Conservation (phyloP, 352 stramenopile genomes). For the Bremia lactucae region DNA sequence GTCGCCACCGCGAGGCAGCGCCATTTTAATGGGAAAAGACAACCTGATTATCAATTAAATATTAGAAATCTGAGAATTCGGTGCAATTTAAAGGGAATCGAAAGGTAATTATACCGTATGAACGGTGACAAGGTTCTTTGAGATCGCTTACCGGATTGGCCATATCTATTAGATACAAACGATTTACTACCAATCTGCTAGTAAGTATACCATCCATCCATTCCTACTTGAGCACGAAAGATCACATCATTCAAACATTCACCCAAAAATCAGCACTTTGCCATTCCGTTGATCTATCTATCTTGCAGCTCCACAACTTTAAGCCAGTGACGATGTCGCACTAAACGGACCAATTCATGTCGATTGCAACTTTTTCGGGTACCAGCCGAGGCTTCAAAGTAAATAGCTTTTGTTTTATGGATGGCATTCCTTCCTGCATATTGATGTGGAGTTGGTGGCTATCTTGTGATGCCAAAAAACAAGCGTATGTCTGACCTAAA, state of each 20-base stretch:
- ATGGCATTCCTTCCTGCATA: background rate
- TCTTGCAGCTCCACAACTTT: no score
- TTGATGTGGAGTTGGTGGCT: background rate
- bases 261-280: background rate
- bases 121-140: no score
- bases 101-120: no score
- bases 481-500: conserved; percentile 83
- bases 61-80: background rate
- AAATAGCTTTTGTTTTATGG: conserved; percentile 1
- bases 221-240: no score
- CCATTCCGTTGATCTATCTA: conserved; percentile 1
- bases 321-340: conserved; percentile 69
- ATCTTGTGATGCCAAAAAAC: conserved; percentile 61
- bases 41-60: conserved; percentile 8
- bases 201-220: conserved; percentile 4
- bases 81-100: no score
- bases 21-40: no score
- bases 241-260: no score
- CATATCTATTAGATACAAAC: background rate
- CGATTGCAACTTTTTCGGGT: conserved; percentile 86
- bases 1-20: conserved; percentile 19
- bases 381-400: conserved; percentile 69
- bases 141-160: conserved; percentile 1
- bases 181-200: conserved; percentile 6
- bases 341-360: conserved; percentile 84